These are phyloP conservation scores for Phoma sp. DNA, from an alignment of 2,329 filamentous ascomycete species.

Conservation along the genomic window DNA sequence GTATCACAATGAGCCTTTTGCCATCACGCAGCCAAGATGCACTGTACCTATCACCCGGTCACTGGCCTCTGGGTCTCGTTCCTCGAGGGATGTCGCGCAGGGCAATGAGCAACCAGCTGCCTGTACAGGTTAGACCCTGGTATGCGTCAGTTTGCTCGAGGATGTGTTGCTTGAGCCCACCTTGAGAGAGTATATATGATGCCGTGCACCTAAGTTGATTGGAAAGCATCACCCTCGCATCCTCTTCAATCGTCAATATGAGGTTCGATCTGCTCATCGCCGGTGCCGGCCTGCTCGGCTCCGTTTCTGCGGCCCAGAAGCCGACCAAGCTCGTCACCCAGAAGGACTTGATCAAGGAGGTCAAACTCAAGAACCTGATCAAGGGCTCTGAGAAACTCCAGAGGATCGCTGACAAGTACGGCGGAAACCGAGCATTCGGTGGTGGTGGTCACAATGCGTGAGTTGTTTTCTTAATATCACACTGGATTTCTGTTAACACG, in stretches of 20 bases:
- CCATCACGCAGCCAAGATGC: conserved; percentile 30
- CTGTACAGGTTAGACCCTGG: conserved; percentile 26
- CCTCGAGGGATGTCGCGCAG: conserved; percentile 21
- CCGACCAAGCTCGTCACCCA: conserved; percentile 13
- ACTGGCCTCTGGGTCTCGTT: conserved; percentile 19
- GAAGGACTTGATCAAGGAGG: conserved; percentile 29
- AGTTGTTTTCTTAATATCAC: not conserved
- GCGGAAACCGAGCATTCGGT: conserved; percentile 46
- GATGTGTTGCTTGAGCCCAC: conserved; percentile 1
- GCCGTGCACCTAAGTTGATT: not conserved
- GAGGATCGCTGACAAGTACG: conserved; percentile 40
- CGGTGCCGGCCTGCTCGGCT: conserved; percentile 26
- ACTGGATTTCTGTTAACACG: not conserved
- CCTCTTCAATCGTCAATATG: conserved; percentile 30
- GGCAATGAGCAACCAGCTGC: conserved; percentile 25
- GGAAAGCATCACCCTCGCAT: conserved; percentile 16
- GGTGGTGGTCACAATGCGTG: conserved; percentile 41
- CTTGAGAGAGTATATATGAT: conserved; percentile 29
- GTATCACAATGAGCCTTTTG: conserved; percentile 19
- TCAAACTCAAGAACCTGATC: conserved; percentile 42
- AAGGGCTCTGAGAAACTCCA: conserved; percentile 43
- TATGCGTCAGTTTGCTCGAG: conserved; percentile 2
- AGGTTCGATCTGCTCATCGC: conserved; percentile 38
- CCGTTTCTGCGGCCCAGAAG: conserved; percentile 12
- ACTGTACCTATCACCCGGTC: conserved; percentile 21